phyloP scores from a whole-genome alignment of 2,329 filamentous ascomycete species.

The Aspergillus clavatus region DNA sequence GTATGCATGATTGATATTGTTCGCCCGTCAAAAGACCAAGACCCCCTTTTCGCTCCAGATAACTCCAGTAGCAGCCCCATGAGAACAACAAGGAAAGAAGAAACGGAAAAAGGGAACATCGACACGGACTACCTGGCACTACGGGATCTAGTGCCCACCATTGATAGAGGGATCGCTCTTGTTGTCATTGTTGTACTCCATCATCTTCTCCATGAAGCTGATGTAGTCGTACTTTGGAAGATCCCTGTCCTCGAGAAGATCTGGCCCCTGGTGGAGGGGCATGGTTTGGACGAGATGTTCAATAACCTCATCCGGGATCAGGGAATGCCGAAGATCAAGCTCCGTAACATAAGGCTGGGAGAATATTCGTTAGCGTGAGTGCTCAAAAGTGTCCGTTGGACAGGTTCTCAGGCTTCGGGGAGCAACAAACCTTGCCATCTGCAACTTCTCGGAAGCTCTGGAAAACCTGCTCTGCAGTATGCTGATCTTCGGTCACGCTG shows the following conservation, averaged over 20 bases:
- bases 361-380: conserved; percentile 9
- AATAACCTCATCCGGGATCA: conserved; percentile 96
- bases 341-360: conserved; percentile 85
- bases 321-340: conserved; percentile 87
- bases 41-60: conserved; percentile 20
- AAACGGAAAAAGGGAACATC: conserved; percentile 15
- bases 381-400: too few relatives aligned
- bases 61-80: conserved; percentile 21
- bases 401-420: neutral
- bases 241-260: conserved; percentile 78
- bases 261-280: conserved; percentile 76
- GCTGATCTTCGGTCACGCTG: conserved; percentile 96
- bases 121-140: conserved; percentile 11
- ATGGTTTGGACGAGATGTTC: conserved; percentile 86
- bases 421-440: conserved; percentile 69
- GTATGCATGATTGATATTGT: conserved; percentile 26
- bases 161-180: conserved; percentile 19
- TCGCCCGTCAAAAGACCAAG: conserved; percentile 14
- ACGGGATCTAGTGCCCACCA: conserved; percentile 14
- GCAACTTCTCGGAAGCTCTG: conserved; percentile 97
- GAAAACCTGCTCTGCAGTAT: conserved; percentile 96
- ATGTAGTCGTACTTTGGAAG: conserved; percentile 93
- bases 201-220: conserved; percentile 89
- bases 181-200: conserved; percentile 41
- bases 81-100: conserved; percentile 12